Evolutionary conservation across 2,329 filamentous ascomycete species (phyloP).

Genomic region (Chaetomiaceae sp.): DNA sequence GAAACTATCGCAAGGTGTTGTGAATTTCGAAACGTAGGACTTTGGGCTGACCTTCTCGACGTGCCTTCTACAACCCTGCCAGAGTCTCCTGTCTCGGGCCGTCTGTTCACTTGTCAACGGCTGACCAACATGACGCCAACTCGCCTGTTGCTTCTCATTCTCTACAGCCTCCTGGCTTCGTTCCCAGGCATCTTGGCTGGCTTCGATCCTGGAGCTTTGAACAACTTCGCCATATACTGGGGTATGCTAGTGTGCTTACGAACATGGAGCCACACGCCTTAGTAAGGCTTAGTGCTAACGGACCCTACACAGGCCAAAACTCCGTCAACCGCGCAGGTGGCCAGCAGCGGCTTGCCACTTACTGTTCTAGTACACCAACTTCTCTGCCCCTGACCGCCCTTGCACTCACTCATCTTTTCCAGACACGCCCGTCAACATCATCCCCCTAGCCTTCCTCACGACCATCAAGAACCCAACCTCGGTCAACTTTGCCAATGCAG

Average conservation of each 20-base stretch:
- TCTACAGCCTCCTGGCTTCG: constrained; percentile 14
- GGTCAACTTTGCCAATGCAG: constrained; percentile 62
- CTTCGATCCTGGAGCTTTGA: constrained; percentile 42
- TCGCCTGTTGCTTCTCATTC: constrained; percentile 1
- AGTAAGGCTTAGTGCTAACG: too few species aligned
- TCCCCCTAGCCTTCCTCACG: constrained; percentile 60
- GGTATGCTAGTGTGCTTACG: constrained; percentile 45
- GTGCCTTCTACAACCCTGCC: too few species aligned
- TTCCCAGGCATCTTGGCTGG: constrained; percentile 33
- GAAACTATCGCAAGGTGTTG: too few species aligned
- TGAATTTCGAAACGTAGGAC: too few species aligned
- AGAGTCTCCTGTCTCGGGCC: too few species aligned
- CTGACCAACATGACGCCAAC: constrained; percentile 6
- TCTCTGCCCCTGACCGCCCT: constrained; percentile 28
- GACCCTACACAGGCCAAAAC: constrained; percentile 48
- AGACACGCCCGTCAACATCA: constrained; percentile 42
- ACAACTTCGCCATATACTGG: constrained; percentile 65
- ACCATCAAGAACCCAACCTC: constrained; percentile 50
- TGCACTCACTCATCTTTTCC: constrained; percentile 21
- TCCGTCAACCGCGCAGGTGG: constrained; percentile 46
- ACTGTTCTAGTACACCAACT: constrained; percentile 48
- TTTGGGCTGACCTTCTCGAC: too few species aligned
- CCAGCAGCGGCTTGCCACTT: constrained; percentile 53
- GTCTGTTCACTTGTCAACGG: too few species aligned
- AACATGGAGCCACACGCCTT: not conserved